phyloP scores from a whole-genome alignment of 2,329 filamentous ascomycete species.

The Myriosclerotinia curreyana region DNA sequence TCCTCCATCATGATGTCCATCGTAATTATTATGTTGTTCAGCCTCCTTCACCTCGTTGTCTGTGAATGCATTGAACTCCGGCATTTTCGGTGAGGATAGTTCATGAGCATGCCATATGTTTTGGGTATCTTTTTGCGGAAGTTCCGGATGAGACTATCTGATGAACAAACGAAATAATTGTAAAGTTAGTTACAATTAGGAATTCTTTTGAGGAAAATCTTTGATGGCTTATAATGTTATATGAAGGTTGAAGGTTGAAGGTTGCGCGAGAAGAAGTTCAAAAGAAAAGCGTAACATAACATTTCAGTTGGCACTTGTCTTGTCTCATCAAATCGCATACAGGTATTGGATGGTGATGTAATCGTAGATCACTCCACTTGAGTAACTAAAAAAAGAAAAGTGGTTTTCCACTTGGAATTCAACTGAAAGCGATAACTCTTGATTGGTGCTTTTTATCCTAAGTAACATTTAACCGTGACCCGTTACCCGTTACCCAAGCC shows the following conservation, averaged over 20 bases:
- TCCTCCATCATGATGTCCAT: slow-evolving; percentile 3
- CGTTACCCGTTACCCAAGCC: too few relatives aligned
- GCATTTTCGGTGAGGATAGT: slow-evolving; percentile 13
- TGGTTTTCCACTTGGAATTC: neutral
- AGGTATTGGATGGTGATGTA: slow-evolving; percentile 18
- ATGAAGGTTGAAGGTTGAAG: neutral
- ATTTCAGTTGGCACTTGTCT: too few relatives aligned
- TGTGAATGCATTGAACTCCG: slow-evolving; percentile 21
- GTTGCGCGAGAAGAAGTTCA: too few relatives aligned
- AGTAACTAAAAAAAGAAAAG: slow-evolving; percentile 2
- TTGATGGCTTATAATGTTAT: neutral
- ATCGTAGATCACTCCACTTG: slow-evolving; percentile 7
- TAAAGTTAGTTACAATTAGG: neutral
- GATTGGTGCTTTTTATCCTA: slow-evolving; percentile 6
- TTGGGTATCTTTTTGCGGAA: neutral
- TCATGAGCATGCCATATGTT: slow-evolving; percentile 5
- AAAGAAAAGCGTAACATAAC: too few relatives aligned
- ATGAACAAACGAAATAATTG: neutral
- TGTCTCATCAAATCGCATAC: neutral
- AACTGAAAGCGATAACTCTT: neutral
- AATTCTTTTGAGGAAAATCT: neutral
- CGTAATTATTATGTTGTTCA: neutral
- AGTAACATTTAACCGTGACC: neutral
- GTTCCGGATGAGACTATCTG: neutral
- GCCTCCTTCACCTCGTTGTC: slow-evolving; percentile 16